A percentile compares a stretch with the other conserved stretches of the same genome.
phyloP scores from a whole-genome alignment of 208 protist genomes.

The Crithidia fasciculata region DNA sequence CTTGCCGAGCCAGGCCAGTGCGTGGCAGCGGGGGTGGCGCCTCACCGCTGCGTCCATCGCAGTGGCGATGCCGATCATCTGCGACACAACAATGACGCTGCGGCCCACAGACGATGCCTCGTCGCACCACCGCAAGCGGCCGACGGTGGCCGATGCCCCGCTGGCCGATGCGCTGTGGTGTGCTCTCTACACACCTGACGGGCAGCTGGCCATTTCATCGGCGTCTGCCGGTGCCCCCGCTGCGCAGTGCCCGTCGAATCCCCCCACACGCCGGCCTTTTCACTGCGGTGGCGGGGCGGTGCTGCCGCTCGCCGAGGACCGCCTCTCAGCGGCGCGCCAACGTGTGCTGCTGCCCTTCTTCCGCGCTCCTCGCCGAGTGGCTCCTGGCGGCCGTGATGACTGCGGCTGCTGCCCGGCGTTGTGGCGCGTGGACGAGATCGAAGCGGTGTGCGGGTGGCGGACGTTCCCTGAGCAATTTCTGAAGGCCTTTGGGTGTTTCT shows the following conservation, averaged over 20 bases:
- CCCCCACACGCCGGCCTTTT: not conserved
- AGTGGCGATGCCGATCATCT: conserved; percentile 13
- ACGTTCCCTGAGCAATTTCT: not conserved
- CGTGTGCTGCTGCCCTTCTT: conserved; percentile 53
- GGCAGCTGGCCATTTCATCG: not conserved
- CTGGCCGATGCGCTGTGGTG: conserved; percentile 22
- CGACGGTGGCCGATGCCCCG: conserved; percentile 11
- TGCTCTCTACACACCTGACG: conserved; percentile 14
- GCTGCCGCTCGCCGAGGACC: conserved; percentile 28
- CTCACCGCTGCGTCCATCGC: not conserved
- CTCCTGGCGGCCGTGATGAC: not conserved
- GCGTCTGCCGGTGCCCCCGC: not conserved
- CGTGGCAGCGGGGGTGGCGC: conserved; percentile 10
- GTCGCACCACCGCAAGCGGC: too few relatives aligned
- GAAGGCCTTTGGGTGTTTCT: conserved; percentile 31
- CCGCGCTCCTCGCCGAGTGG: conserved; percentile 17
- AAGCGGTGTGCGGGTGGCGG: conserved; percentile 39
- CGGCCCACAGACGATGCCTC: not conserved
- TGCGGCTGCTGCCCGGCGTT: conserved; percentile 25
- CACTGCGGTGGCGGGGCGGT: conserved; percentile 1
- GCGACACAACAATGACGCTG: not conserved
- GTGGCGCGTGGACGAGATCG: conserved; percentile 40
- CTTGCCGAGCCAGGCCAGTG: not conserved
- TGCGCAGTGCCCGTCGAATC: not conserved
- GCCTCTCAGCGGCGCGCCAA: conserved; percentile 37